Evolutionary conservation across 768 basidiomycete genomes (phyloP).

Genomic region (Boletus speciosus): DNA sequence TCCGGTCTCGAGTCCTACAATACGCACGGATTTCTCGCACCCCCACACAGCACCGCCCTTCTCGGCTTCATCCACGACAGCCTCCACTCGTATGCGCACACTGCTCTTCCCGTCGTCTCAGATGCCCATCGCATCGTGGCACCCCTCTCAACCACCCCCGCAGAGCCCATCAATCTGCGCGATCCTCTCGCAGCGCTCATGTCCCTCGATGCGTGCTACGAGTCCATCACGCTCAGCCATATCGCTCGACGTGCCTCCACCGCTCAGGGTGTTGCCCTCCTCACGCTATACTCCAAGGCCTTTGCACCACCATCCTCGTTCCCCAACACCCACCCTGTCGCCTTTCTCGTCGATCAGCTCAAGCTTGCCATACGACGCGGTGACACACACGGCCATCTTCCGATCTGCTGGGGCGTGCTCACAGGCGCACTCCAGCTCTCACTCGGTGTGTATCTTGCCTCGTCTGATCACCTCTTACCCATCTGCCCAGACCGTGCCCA

Average conservation of each 20-base stretch:
- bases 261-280: slow-evolving; percentile 88
- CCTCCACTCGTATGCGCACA: slow-evolving; percentile 72
- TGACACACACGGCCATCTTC: slow-evolving; percentile 75
- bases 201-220: slow-evolving; percentile 72
- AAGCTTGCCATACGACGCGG: slow-evolving; percentile 67
- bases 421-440: slow-evolving; percentile 72
- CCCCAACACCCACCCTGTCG: slow-evolving; percentile 10
- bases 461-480: not conserved
- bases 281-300: slow-evolving; percentile 83
- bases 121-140: slow-evolving; percentile 55
- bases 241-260: slow-evolving; percentile 83
- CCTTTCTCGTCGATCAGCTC: slow-evolving; percentile 56
- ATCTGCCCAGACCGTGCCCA: slow-evolving; percentile 64
- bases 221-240: slow-evolving; percentile 86
- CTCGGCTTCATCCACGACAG: slow-evolving; percentile 67
- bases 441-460: slow-evolving; percentile 47
- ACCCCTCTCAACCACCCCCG: slow-evolving; percentile 7
- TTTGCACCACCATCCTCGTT: slow-evolving; percentile 53
- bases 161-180: slow-evolving; percentile 11
- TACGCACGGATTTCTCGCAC: slow-evolving; percentile 73
- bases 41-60: slow-evolving; percentile 22
- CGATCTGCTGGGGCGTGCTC: slow-evolving; percentile 87
- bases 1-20: slow-evolving; percentile 88
- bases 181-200: slow-evolving; percentile 42
- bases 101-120: slow-evolving; percentile 74